These are phyloP conservation scores for Fusarium sp. DNA, from an alignment of 2,329 filamentous ascomycete genomes.

Conservation along the genomic window DNA sequence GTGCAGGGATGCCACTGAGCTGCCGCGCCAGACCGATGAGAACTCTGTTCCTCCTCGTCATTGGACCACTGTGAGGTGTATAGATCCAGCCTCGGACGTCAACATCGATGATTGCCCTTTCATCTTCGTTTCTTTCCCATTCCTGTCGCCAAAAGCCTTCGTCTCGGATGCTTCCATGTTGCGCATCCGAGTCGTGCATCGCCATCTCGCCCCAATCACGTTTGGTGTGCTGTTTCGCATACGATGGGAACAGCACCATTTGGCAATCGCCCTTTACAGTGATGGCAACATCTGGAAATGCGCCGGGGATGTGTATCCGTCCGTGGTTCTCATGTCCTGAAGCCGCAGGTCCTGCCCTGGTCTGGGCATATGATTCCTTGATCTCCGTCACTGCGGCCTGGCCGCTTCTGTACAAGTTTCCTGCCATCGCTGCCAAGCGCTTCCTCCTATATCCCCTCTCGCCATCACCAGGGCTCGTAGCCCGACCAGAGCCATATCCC, in stretches of 20 bases:
- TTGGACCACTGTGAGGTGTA: slow-evolving; percentile 81
- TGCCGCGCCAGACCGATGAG: slow-evolving; percentile 87
- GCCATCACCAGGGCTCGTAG: slow-evolving; percentile 44
- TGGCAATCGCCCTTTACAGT: slow-evolving; percentile 84
- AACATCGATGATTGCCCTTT: slow-evolving; percentile 88
- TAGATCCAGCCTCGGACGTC: slow-evolving; percentile 98
- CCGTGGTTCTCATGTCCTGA: slow-evolving; percentile 42
- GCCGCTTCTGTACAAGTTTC: slow-evolving; percentile 65
- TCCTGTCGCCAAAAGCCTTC: slow-evolving; percentile 80
- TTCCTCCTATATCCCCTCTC: slow-evolving; percentile 78
- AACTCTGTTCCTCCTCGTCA: slow-evolving; percentile 87
- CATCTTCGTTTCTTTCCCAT: slow-evolving; percentile 82
- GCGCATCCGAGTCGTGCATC: slow-evolving; percentile 43
- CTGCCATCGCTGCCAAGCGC: slow-evolving; percentile 75
- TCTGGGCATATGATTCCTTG: slow-evolving; percentile 67
- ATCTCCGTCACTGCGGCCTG: slow-evolving; percentile 67
- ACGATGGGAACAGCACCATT: slow-evolving; percentile 95
- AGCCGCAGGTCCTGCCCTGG: slow-evolving; percentile 50
- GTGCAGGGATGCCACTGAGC: slow-evolving; percentile 84
- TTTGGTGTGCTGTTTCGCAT: slow-evolving; percentile 78
- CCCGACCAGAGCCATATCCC: slow-evolving; percentile 45
- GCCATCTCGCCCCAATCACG: slow-evolving; percentile 49
- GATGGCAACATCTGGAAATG: slow-evolving; percentile 87
- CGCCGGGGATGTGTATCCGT: slow-evolving; percentile 68
- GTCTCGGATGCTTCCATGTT: slow-evolving; percentile 61